Conservation (phyloP, 73 alveolate genomes). For the Paramecium octaurelia region DNA sequence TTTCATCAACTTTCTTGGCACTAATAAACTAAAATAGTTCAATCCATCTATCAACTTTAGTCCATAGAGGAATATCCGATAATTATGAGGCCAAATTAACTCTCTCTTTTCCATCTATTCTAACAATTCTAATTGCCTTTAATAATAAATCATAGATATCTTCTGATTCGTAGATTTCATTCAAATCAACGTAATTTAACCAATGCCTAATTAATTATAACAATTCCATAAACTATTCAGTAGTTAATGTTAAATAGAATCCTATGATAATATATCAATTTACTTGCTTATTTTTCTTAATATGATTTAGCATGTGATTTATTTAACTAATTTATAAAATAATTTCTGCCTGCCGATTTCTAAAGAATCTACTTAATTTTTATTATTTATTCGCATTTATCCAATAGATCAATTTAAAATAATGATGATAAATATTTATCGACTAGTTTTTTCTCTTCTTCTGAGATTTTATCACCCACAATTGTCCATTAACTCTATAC, state of each 20-base stretch:
- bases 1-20: slow-evolving; percentile 55
- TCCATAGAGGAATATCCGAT: neutral
- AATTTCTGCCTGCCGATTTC: slow-evolving; percentile 10
- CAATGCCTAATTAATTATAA: neutral
- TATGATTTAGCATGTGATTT: neutral
- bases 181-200: slow-evolving; percentile 16
- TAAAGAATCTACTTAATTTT: slow-evolving; percentile 1
- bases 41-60: slow-evolving; percentile 40
- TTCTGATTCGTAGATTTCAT: slow-evolving; percentile 15
- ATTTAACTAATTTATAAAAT: neutral
- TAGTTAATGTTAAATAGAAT: neutral
- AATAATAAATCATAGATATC: slow-evolving; percentile 17
- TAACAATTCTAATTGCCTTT: slow-evolving; percentile 14
- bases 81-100: slow-evolving; percentile 5
- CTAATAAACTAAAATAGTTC: slow-evolving; percentile 39
- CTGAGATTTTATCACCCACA: slow-evolving; percentile 22
- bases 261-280: neutral
- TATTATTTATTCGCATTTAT: neutral
- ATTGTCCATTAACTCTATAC: slow-evolving; percentile 2
- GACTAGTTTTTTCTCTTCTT: neutral
- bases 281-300: slow-evolving; percentile 13
- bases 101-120: neutral
- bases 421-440: neutral
- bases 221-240: neutral
- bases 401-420: neutral